Evolutionary conservation across 208 protist genomes (phyloP).

Genomic region (Eutreptiella sp.): DNA sequence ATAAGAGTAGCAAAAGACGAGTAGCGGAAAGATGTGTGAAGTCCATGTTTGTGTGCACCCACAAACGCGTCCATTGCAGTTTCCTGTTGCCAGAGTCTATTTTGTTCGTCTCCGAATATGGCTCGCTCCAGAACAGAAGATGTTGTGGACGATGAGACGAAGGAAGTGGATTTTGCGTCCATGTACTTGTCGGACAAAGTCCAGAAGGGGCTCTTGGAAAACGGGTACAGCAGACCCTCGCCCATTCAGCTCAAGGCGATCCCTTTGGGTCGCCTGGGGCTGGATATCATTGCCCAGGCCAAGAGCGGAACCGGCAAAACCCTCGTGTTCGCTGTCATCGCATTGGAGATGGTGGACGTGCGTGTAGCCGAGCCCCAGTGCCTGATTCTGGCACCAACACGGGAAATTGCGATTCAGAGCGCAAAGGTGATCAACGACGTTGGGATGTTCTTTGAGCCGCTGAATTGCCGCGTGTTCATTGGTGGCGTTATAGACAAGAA

Average conservation of each 20-base stretch:
- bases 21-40: no score
- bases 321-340: constrained; percentile 7
- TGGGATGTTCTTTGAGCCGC: neutral
- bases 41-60: no score
- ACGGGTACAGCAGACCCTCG: neutral
- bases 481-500: no score
- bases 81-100: no score
- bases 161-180: constrained; percentile 5
- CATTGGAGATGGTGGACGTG: neutral
- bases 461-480: constrained; percentile 8
- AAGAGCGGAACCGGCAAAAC: constrained; percentile 20
- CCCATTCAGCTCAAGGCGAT: constrained; percentile 23
- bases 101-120: no score
- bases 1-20: no score
- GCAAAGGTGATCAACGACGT: constrained; percentile 6
- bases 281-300: constrained; percentile 14
- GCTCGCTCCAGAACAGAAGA: constrained; percentile 6
- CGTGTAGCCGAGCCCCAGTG: constrained; percentile 5
- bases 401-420: constrained; percentile 18
- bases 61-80: no score
- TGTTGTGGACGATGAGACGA: constrained; percentile 12
- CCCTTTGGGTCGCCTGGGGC: constrained; percentile 12
- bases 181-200: neutral
- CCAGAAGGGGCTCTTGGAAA: neutral
- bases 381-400: constrained; percentile 6